Evolutionary conservation across 352 stramenopile species (phyloP).

Genomic region (Phytophthora niederhauseri): DNA sequence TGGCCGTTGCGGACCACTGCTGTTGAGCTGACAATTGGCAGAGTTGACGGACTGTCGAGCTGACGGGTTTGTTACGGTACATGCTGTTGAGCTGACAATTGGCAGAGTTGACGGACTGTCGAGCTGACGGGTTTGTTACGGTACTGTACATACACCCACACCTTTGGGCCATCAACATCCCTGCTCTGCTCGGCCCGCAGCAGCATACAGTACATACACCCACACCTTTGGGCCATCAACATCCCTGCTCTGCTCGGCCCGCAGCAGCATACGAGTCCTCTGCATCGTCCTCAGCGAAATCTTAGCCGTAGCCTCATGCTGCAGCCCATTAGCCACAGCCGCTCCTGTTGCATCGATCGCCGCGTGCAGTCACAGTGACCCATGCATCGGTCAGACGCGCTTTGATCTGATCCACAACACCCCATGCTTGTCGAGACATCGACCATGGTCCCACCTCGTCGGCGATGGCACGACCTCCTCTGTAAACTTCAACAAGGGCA

Average conservation of each 20-base stretch:
- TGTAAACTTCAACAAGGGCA: constrained; percentile 12
- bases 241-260: not conserved
- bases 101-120: not conserved
- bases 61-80: too few species aligned
- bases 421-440: not conserved
- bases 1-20: too few species aligned
- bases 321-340: too few species aligned
- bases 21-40: too few species aligned
- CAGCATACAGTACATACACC: not conserved
- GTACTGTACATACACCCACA: not conserved
- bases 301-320: not conserved
- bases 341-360: not conserved
- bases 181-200: not conserved
- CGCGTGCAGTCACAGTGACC: constrained; percentile 3
- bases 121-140: not conserved
- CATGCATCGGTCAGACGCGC: not conserved
- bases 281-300: constrained; percentile 32
- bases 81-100: too few species aligned
- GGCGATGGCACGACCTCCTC: constrained; percentile 16
- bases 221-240: not conserved
- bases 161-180: not conserved
- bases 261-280: not conserved
- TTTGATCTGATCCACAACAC: not conserved
- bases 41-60: too few species aligned
- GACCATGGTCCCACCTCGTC: constrained; percentile 16